Conservation (phyloP, 2,329 filamentous ascomycete genomes). For the Arthrobotrys iridis region DNA sequence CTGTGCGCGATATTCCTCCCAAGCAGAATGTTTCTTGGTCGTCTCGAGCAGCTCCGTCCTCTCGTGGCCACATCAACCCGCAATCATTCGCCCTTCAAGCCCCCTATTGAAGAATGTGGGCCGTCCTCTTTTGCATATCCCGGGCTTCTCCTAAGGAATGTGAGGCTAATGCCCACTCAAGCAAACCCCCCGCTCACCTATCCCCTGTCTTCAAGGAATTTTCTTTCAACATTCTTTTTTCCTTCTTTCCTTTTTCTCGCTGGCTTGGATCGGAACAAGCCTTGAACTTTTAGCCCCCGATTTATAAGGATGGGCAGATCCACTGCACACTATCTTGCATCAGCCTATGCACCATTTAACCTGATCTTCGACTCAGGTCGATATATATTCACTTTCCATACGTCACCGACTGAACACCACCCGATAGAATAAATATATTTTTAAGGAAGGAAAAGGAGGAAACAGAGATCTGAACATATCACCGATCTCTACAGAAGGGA, state of each 20-base stretch:
- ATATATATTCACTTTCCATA: slow-evolving; percentile 29
- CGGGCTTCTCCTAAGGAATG: slow-evolving; percentile 47
- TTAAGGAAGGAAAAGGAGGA: background rate
- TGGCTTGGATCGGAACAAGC: slow-evolving; percentile 23
- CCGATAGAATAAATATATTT: background rate
- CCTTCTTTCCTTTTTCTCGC: slow-evolving; percentile 32
- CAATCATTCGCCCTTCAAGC: slow-evolving; percentile 25
- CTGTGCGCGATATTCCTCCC: slow-evolving; percentile 18
- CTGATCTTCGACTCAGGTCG: slow-evolving; percentile 49
- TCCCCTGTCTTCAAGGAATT: slow-evolving; percentile 39
- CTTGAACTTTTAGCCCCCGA: slow-evolving; percentile 47
- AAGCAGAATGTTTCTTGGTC: slow-evolving; percentile 17
- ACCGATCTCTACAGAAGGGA: slow-evolving; percentile 21
- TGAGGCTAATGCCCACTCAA: slow-evolving; percentile 45
- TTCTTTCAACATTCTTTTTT: slow-evolving; percentile 42
- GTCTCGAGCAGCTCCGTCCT: slow-evolving; percentile 8
- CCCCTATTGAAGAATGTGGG: slow-evolving; percentile 52
- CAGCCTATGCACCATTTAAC: slow-evolving; percentile 49
- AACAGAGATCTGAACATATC: background rate
- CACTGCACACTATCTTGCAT: slow-evolving; percentile 46
- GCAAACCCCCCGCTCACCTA: slow-evolving; percentile 15
- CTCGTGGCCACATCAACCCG: slow-evolving; percentile 25
- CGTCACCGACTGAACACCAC: slow-evolving; percentile 8
- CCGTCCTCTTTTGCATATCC: slow-evolving; percentile 37
- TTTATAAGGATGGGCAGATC: slow-evolving; percentile 54